Evolutionary conservation across 1,139 yeast species (phyloP), one percentile per base, ranked within the genome.

Genomic region (Suhomyces chickasaworum): DNA sequence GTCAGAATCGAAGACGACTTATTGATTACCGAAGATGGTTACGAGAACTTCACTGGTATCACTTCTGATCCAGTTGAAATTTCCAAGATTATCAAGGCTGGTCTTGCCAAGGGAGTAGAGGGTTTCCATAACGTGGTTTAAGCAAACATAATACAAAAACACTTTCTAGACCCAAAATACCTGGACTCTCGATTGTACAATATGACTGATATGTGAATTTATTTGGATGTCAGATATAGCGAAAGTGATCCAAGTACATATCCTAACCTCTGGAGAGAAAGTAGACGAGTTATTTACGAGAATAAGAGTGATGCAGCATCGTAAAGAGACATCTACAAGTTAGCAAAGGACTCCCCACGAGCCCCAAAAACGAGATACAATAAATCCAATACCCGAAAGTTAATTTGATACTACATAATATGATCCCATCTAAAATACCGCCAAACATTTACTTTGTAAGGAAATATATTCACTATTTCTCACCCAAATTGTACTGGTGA

Each of bases 1-100:
- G 97, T 93, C 6, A 81, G 99, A 66, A 89, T 93, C 51, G 99
- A 93, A 66, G 99, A 93, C 62, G 97, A 91, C 60, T 80, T 93
- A 41, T 70, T 88, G 42, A 84, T 93, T 41, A 89, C 96, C 2
- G 75, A 76, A 43, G 70, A 69, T 46, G 98, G 99, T 0, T 81
- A 66, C 60, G 96, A 90, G 59, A 87, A 89, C 58, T 70, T 91
- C 48, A 93, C 97, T 3, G 77, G 80, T 34, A 81, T 91, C 47
- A 89, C 97, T 2, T 84, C 86, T 47, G 95, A 91, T 62, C 91
- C 97, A 1, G 77, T 74, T 8, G 95, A 90, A 63, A 85, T 93
- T 46, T 78, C 89, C 42, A 75, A 75, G 54, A 88, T 91, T 53
- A 95, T 91, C 31, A 78, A 80, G 55, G 75, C 74, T 4, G 96